Base-by-base conservation (phyloP, 2,329 filamentous ascomycete species). In the Microcyclospora tardicrescens region DNA sequence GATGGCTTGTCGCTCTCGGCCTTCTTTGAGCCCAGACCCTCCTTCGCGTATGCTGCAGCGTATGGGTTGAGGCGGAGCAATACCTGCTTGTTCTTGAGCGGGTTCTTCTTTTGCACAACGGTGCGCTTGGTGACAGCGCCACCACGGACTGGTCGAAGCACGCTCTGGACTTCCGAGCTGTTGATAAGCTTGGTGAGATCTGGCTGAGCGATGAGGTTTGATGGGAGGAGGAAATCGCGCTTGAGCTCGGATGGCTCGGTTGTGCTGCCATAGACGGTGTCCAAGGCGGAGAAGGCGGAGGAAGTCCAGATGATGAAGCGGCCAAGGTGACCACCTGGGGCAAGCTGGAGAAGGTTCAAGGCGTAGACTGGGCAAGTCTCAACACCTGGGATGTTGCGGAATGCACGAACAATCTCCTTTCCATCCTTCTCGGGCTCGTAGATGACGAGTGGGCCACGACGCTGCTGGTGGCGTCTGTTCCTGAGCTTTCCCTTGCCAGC, bases 291-390 rank as follows among this genome's bases (percentile, higher is more conserved):
- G 77, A 98, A 96, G 51, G 91, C 91, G 52, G 84, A 76, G 38
- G 93, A 98, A 59, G 91, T 91, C 91, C 91, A 98, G 77, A 98
- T 77, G 68, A 98, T 78, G 79, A 98, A 98, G 62, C 91, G 91
- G 59, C 91, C 91, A 58, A 98, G 84, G 73, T 98, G 91, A 61
- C 91, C 93, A 77, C 91, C 91, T 56, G 91, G 91, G 54, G 91
- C 91, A 64, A 98, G 85, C 77, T 98, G 91, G 66, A 98, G 85
- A 61, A 96, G 87, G 79, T 96, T 95, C 61, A 98, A 79, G 52
- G 85, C 73, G 71, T 81, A 87, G 68, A 95, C 87, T 56, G 87
- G 81, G 62, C 76, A 87, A 53, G 86, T 94, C 83, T 98, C 91
- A 55, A 96, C 87, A 72, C 91, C 91, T 61, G 91, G 79, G 62